Conservation (phyloP, 2,329 filamentous ascomycete species). For the Alternaria gaisen region DNA sequence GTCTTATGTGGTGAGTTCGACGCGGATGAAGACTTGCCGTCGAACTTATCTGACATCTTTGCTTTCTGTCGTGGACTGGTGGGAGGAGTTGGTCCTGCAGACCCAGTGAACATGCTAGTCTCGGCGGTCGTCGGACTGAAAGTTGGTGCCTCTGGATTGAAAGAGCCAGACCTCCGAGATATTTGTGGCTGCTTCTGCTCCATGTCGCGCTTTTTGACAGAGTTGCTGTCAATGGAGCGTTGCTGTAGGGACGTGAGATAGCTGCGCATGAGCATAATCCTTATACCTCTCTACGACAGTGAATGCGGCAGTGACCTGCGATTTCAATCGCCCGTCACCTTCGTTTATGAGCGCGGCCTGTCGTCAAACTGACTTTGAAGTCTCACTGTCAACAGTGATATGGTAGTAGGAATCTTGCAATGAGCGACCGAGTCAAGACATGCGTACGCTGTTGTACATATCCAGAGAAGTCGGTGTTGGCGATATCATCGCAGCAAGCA, state of each 20-base stretch:
- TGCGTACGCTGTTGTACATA: not conserved
- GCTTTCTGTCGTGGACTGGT: not conserved
- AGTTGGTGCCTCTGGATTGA: slow-evolving; percentile 26
- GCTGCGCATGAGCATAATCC: not conserved
- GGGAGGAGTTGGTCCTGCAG: not conserved
- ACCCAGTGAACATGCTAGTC: not conserved
- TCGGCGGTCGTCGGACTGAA: slow-evolving; percentile 17
- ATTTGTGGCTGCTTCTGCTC: not conserved
- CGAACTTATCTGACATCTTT: not conserved
- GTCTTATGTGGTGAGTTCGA: not conserved
- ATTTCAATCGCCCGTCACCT: slow-evolving; percentile 6
- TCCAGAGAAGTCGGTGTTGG: not conserved
- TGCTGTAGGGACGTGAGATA: not conserved
- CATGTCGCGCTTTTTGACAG: not conserved
- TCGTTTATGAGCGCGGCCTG: not conserved
- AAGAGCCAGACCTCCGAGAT: slow-evolving; percentile 4
- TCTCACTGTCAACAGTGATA: slow-evolving; percentile 1
- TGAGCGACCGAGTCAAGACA: not conserved
- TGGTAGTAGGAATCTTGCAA: not conserved
- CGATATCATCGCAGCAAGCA: not conserved
- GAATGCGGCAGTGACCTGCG: slow-evolving; percentile 15
- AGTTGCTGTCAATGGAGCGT: not conserved
- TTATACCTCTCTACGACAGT: not conserved
- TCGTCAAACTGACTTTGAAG: not conserved
- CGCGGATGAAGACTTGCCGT: not conserved